Conservation (phyloP, 2,329 filamentous ascomycete species). For the Trichoderma guizhouense region DNA sequence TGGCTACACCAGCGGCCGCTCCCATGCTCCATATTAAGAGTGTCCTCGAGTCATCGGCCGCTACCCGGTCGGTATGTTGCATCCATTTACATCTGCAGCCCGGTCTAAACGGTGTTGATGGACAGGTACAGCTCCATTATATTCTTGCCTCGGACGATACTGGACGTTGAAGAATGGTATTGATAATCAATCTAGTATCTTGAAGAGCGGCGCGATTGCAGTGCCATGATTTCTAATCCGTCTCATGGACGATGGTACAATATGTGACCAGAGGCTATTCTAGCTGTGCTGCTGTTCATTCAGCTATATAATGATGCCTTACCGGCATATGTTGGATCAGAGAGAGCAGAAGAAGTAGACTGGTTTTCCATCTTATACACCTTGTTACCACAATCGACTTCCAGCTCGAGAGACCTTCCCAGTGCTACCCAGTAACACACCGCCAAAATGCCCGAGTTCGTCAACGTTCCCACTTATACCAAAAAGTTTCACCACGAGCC, state of each 20-base stretch:
- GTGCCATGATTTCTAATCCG: not conserved
- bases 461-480: slow-evolving; percentile 9
- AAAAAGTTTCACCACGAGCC: slow-evolving; percentile 21
- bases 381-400: not conserved
- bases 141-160: not conserved
- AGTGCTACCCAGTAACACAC: not conserved
- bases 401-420: not conserved
- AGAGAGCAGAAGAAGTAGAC: not conserved
- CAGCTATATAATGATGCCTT: not conserved
- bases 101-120: not conserved
- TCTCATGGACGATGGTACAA: not conserved
- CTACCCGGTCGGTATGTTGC: not conserved
- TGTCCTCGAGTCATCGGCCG: not conserved
- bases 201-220: not conserved
- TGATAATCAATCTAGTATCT: not conserved
- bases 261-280: not conserved
- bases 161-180: not conserved
- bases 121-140: not conserved
- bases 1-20: not conserved
- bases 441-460: not conserved
- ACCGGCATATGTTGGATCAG: not conserved
- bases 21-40: not conserved
- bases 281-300: too few species aligned
- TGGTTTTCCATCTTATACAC: not conserved
- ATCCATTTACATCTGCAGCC: not conserved